These are phyloP conservation scores for Astrocystis sublimbata DNA, from an alignment of 495 filamentous ascomycete species.

Conservation along the genomic window DNA sequence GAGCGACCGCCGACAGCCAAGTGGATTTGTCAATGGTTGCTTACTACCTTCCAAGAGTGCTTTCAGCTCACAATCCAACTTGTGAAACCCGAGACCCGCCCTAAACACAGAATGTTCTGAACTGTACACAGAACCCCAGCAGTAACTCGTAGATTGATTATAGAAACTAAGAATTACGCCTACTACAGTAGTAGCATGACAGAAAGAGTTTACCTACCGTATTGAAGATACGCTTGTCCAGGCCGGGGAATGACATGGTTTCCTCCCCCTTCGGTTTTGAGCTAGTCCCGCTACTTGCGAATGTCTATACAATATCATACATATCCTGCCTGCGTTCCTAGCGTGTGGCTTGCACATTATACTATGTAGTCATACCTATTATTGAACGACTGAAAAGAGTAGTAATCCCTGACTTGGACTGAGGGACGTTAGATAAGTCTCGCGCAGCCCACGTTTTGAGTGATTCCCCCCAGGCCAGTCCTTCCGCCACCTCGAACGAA, in stretches of 20 bases:
- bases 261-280: neutral
- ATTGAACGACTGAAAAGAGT: neutral
- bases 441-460: neutral
- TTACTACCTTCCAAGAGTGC: conserved; percentile 11
- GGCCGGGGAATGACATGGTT: neutral
- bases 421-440: neutral
- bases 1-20: neutral
- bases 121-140: neutral
- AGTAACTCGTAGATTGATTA: neutral
- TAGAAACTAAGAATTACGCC: neutral
- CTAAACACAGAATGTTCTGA: neutral
- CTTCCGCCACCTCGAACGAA: neutral
- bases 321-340: neutral
- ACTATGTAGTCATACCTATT: neutral
- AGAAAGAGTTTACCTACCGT: too few species aligned
- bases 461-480: neutral
- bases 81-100: conserved; percentile 4
- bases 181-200: too few species aligned
- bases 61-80: neutral
- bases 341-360: conserved; percentile 6
- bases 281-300: neutral
- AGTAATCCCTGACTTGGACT: neutral
- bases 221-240: neutral
- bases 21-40: conserved; percentile 10
- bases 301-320: neutral